Percentiles rank a stretch among this genome's conserved stretches.
Conservation (phyloP, 2,329 filamentous ascomycete genomes). For the Xylariaceae sp. region DNA sequence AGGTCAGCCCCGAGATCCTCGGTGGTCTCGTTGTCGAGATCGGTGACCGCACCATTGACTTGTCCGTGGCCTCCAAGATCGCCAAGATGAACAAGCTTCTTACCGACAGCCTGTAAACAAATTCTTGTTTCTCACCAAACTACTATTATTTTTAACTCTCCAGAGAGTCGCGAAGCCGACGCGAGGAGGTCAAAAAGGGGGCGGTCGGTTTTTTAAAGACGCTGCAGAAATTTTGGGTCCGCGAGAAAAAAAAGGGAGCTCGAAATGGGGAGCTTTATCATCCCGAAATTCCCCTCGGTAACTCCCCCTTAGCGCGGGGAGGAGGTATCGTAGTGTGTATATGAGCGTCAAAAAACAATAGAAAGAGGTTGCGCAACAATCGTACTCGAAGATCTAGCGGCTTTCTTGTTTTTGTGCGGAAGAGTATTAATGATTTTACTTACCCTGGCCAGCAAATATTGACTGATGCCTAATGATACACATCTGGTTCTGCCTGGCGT, state of each 20-base stretch:
- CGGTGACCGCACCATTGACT: constrained; percentile 95
- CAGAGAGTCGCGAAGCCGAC: constrained; percentile 11
- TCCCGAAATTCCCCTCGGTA: constrained; percentile 11
- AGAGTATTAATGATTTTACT: constrained; percentile 19
- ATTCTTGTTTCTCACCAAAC: background rate
- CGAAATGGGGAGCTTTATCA: background rate
- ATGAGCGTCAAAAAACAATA: constrained; percentile 33
- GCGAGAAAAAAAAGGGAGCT: constrained; percentile 1
- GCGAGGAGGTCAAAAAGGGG: constrained; percentile 4
- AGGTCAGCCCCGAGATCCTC: constrained; percentile 91
- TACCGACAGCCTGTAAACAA: constrained; percentile 77
- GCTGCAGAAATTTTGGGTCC: constrained; percentile 18
- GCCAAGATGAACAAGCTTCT: constrained; percentile 99
- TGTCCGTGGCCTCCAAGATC: constrained; percentile 91
- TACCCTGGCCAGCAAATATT: background rate
- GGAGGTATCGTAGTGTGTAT: constrained; percentile 30
- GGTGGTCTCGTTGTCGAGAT: constrained; percentile 94
- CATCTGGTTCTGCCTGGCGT: background rate
- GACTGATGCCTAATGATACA: background rate
- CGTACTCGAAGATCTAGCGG: constrained; percentile 14
- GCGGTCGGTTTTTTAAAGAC: constrained; percentile 8
- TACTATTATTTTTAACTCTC: constrained; percentile 24
- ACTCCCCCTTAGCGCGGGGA: constrained; percentile 13
- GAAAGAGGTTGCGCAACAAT: constrained; percentile 29
- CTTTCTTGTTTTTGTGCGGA: constrained; percentile 20